Conservation (phyloP, 768 basidiomycete species). For the Dioszegia aurantiaca region DNA sequence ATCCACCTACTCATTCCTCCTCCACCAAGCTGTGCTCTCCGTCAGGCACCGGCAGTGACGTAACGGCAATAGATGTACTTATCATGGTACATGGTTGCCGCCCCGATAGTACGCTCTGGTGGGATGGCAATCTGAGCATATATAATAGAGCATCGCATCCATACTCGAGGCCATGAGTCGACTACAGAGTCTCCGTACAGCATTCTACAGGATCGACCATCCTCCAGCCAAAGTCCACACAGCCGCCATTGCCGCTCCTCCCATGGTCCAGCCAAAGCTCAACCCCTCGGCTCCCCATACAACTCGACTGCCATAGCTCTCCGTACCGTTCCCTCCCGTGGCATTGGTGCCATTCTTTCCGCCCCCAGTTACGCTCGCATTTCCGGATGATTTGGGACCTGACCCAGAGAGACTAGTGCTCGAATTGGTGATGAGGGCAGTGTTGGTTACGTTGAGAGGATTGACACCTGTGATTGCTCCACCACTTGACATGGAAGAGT, state of each 20-base stretch:
- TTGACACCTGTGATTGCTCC: neutral
- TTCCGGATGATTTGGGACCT: neutral
- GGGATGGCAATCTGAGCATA: too few relatives aligned
- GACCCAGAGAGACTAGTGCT: neutral
- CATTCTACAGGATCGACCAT: conserved; percentile 3
- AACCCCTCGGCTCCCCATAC: neutral
- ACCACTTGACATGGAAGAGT: neutral
- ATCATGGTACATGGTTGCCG: too few relatives aligned
- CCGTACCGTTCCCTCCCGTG: conserved; percentile 9
- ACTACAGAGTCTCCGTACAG: too few relatives aligned
- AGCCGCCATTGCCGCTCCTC: neutral
- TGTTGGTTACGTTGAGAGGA: neutral
- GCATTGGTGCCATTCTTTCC: conserved; percentile 5
- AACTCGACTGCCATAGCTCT: neutral
- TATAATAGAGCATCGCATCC: too few relatives aligned
- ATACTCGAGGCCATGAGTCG: too few relatives aligned
- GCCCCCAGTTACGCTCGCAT: neutral
- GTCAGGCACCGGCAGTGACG: too few relatives aligned
- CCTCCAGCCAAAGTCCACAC: conserved; percentile 2
- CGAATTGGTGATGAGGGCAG: conserved; percentile 2
- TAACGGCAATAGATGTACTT: too few relatives aligned
- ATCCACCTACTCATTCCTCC: too few relatives aligned
- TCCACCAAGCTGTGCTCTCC: too few relatives aligned
- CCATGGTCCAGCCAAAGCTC: neutral
- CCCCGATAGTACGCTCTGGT: too few relatives aligned